Conservation (phyloP, 768 basidiomycete species). For the Chiua virens region DNA sequence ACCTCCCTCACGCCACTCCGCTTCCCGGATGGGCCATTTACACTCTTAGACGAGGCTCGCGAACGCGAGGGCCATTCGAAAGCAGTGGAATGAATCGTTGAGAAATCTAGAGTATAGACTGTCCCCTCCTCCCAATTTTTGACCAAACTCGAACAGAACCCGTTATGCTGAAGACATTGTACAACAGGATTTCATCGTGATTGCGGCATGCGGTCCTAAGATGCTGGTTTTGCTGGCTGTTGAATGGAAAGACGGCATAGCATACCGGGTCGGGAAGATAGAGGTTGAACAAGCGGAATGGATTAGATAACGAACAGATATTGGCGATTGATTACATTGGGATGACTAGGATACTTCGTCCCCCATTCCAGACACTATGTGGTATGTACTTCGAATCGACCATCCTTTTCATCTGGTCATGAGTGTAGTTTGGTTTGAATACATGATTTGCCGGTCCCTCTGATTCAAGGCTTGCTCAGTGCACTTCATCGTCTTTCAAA, state of each 20-base stretch:
- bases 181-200: not conserved
- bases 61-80: not conserved
- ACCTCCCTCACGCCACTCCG: too few species aligned
- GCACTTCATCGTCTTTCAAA: too few species aligned
- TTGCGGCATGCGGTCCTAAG: not conserved
- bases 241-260: not conserved
- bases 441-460: too few species aligned
- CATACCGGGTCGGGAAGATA: not conserved
- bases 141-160: not conserved
- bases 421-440: too few species aligned
- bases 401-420: too few species aligned
- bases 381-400: too few species aligned
- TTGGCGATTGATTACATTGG: not conserved
- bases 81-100: not conserved
- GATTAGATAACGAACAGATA: not conserved
- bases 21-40: constrained; percentile 4
- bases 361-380: too few species aligned
- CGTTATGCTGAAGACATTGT: too few species aligned
- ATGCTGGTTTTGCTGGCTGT: not conserved
- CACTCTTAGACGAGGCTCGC: constrained; percentile 17
- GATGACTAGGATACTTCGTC: not conserved
- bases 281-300: not conserved
- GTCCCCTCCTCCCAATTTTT: not conserved
- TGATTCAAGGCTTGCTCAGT: too few species aligned
- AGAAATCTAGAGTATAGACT: not conserved